Conservation (phyloP, 2,329 filamentous ascomycete species). For the Xylaria sp. region DNA sequence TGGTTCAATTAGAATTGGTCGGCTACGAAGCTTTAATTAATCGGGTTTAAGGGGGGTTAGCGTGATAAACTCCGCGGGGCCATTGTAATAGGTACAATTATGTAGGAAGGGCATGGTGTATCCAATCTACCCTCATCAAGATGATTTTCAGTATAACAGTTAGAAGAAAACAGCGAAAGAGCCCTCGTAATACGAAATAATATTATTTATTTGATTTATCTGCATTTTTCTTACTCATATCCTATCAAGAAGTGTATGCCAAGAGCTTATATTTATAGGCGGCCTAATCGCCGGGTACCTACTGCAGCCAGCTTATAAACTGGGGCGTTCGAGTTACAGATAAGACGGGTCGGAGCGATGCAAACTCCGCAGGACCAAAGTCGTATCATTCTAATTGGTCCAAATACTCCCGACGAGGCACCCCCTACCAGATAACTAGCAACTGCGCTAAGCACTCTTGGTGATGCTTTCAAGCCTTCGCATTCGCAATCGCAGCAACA, state of each 20-base stretch:
- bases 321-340: neutral
- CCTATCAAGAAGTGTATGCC: too few species aligned
- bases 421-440: neutral
- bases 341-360: slow-evolving; percentile 32
- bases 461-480: neutral
- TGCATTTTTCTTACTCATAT: neutral
- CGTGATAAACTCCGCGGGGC: slow-evolving; percentile 14
- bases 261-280: slow-evolving; percentile 1
- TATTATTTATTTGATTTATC: neutral
- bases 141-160: neutral
- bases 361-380: slow-evolving; percentile 22
- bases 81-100: neutral
- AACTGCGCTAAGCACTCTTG: neutral
- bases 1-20: neutral
- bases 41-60: slow-evolving; percentile 19
- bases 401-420: neutral
- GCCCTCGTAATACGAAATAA: neutral
- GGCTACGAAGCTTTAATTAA: neutral
- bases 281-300: slow-evolving; percentile 6
- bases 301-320: slow-evolving; percentile 9
- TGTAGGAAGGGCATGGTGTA: neutral
- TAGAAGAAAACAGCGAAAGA: neutral
- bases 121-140: neutral
- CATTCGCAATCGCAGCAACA: neutral
- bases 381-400: slow-evolving; percentile 4